Conservation (phyloP, 768 basidiomycete species). For the Leucocoprinus leucothites region DNA sequence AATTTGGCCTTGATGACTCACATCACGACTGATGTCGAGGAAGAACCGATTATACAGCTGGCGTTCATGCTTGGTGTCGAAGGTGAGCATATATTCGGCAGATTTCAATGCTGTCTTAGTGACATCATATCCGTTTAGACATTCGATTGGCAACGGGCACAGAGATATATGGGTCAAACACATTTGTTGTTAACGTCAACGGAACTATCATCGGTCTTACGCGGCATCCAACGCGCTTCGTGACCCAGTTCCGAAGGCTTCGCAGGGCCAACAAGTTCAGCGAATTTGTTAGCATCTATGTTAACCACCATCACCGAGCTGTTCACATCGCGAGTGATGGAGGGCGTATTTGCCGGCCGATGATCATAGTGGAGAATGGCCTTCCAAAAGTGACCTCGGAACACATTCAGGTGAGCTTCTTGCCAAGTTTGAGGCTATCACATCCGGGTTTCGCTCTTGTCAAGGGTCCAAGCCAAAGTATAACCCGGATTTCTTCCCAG, state of each 20-base stretch:
- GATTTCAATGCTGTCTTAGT: neutral
- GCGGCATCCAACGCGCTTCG: conserved; percentile 79
- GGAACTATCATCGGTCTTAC: conserved; percentile 95
- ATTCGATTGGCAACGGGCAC: conserved; percentile 89
- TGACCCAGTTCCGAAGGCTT: conserved; percentile 86
- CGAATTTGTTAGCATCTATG: conserved; percentile 96
- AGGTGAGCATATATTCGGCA: conserved; percentile 45
- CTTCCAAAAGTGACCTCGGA: conserved; percentile 72
- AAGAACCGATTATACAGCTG: conserved; percentile 86
- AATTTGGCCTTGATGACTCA: conserved; percentile 99
- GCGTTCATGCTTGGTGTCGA: conserved; percentile 97
- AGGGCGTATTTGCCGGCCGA: conserved; percentile 95
- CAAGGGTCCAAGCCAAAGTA: conserved; percentile 6
- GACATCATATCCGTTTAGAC: conserved; percentile 43
- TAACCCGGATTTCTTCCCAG: conserved; percentile 2
- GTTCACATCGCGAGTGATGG: conserved; percentile 98
- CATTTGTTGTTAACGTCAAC: conserved; percentile 96
- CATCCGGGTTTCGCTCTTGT: neutral
- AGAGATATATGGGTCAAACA: conserved; percentile 92
- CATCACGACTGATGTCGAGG: conserved; percentile 98
- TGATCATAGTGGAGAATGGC: conserved; percentile 91
- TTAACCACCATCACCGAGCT: conserved; percentile 91
- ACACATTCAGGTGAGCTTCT: conserved; percentile 65
- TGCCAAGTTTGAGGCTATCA: neutral
- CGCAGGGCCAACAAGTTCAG: conserved; percentile 89